Evolutionary conservation across 2,329 filamentous ascomycete species (phyloP).

Genomic region (Camillea tinctor): DNA sequence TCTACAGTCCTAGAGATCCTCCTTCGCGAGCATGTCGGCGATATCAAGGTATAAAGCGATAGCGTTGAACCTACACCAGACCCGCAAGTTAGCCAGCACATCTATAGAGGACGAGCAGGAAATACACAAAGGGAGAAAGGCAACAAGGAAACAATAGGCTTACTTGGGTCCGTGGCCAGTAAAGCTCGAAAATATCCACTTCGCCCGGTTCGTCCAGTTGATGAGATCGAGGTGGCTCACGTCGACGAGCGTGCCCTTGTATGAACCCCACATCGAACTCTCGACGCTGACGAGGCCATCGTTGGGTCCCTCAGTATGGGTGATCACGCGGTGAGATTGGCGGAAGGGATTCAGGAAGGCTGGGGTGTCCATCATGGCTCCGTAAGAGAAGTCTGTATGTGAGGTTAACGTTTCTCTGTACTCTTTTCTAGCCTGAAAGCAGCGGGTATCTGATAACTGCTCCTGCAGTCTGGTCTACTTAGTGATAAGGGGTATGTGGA

Average conservation of each 20-base stretch:
- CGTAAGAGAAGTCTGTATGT: constrained; percentile 56
- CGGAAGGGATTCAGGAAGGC: constrained; percentile 66
- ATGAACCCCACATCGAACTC: constrained; percentile 61
- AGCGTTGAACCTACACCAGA: constrained; percentile 56
- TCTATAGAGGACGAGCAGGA: not conserved
- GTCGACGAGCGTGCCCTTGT: constrained; percentile 61
- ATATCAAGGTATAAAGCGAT: constrained; percentile 67
- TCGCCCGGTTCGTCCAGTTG: constrained; percentile 64
- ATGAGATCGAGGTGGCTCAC: constrained; percentile 66
- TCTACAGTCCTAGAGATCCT: constrained; percentile 43
- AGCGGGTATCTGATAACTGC: not conserved
- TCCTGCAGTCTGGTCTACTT: not conserved
- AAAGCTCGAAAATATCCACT: constrained; percentile 53
- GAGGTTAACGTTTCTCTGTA: not conserved
- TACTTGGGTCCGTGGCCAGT: constrained; percentile 52
- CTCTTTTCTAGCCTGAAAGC: not conserved
- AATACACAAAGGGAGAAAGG: no score
- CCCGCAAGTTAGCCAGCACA: constrained; percentile 7
- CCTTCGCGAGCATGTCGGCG: constrained; percentile 69
- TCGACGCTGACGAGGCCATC: constrained; percentile 67
- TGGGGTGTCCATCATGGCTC: constrained; percentile 49
- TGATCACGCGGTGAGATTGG: constrained; percentile 50
- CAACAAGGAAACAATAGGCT: constrained; percentile 14
- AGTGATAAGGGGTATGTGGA: not conserved
- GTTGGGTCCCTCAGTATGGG: constrained; percentile 56